Conservation (phyloP, 2,329 filamentous ascomycete species). For the Aspergillus clavatus region DNA sequence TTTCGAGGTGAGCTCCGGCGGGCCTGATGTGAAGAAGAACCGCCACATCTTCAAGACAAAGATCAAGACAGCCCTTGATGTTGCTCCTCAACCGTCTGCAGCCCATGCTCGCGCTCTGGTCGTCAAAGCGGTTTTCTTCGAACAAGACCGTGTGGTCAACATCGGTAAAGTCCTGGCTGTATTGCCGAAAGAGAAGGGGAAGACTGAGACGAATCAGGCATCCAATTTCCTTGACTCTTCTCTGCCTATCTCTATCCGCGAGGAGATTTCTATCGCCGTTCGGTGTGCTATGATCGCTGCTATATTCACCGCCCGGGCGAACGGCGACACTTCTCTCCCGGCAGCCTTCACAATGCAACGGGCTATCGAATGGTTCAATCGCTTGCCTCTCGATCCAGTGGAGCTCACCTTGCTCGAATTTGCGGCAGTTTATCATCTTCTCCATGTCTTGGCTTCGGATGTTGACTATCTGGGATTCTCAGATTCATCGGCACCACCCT, state of each 20-base stretch:
- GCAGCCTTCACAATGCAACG: slow-evolving; percentile 37
- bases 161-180: slow-evolving; percentile 52
- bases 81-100: slow-evolving; percentile 72
- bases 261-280: slow-evolving; percentile 54
- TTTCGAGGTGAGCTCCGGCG: slow-evolving; percentile 52
- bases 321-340: slow-evolving; percentile 29
- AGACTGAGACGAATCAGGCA: slow-evolving; percentile 26
- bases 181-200: slow-evolving; percentile 41
- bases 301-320: slow-evolving; percentile 41
- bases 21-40: slow-evolving; percentile 37
- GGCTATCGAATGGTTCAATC: slow-evolving; percentile 40
- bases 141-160: slow-evolving; percentile 47
- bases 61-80: slow-evolving; percentile 64
- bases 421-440: slow-evolving; percentile 38
- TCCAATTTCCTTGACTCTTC: slow-evolving; percentile 51
- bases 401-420: slow-evolving; percentile 41
- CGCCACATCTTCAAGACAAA: slow-evolving; percentile 46
- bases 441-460: slow-evolving; percentile 39
- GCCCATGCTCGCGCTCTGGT: slow-evolving; percentile 58
- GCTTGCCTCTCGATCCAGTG: slow-evolving; percentile 39
- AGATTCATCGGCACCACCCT: slow-evolving; percentile 28
- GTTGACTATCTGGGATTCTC: slow-evolving; percentile 35
- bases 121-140: slow-evolving; percentile 56
- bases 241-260: slow-evolving; percentile 44
- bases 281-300: slow-evolving; percentile 57